These are phyloP conservation scores for Przewalskia tangutica DNA, from an alignment of 257 asterid genomes.

Conservation along the genomic window DNA sequence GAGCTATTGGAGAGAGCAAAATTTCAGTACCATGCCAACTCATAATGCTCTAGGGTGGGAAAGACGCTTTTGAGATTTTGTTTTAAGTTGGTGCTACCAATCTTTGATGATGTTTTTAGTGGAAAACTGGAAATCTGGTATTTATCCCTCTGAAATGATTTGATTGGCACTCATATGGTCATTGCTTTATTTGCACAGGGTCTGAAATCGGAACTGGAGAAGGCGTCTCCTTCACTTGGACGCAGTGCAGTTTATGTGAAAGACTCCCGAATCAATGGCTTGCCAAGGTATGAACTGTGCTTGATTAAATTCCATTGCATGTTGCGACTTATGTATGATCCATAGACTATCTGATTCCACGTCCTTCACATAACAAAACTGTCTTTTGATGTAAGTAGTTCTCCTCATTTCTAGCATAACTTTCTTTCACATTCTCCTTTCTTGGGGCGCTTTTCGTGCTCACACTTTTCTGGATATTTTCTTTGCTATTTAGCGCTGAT, in stretches of 20 bases:
- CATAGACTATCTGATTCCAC: background rate
- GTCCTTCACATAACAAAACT: background rate
- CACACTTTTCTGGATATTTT: background rate
- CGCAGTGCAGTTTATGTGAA: slow-evolving; percentile 81
- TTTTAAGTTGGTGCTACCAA: background rate
- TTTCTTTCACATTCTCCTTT: background rate
- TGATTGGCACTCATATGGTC: background rate
- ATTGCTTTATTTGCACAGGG: slow-evolving; percentile 42
- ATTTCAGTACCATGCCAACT: background rate
- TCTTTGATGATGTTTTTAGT: background rate
- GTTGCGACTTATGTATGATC: background rate
- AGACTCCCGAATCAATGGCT: slow-evolving; percentile 82
- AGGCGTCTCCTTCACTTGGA: slow-evolving; percentile 92
- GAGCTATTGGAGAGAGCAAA: background rate
- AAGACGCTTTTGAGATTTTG: background rate
- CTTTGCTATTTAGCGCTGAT: background rate
- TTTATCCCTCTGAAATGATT: background rate
- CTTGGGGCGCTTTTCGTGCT: background rate
- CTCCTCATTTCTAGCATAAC: background rate
- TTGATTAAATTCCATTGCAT: background rate
- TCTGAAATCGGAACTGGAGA: slow-evolving; percentile 90
- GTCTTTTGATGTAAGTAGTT: background rate
- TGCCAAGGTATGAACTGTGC: slow-evolving; percentile 63
- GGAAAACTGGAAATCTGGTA: background rate
- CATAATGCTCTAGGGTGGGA: background rate